phyloP scores from a whole-genome alignment of 192 early-diverging fungal species.

The Entophlyctis luteolus region DNA sequence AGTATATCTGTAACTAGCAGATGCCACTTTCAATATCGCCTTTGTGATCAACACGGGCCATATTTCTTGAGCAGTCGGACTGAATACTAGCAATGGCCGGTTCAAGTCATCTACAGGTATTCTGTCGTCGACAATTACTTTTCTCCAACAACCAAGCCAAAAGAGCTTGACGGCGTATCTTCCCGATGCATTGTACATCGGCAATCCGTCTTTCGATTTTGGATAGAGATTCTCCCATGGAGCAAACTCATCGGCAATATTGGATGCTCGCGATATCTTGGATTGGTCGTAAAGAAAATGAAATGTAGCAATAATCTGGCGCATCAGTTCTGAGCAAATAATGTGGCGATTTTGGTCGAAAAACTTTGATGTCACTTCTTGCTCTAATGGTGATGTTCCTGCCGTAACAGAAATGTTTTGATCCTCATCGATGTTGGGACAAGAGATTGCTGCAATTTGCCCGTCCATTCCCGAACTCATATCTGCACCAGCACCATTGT shows the following conservation, averaged over 20 bases:
- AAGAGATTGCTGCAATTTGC: neutral
- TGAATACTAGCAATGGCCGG: constrained; percentile 38
- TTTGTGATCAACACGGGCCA: constrained; percentile 60
- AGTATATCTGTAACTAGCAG: constrained; percentile 32
- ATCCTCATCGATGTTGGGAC: constrained; percentile 2
- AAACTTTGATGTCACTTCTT: constrained; percentile 42
- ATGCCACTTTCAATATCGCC: constrained; percentile 55
- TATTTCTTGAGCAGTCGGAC: constrained; percentile 42
- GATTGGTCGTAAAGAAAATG: constrained; percentile 53
- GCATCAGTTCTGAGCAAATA: constrained; percentile 49
- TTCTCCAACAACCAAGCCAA: constrained; percentile 62
- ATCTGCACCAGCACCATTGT: neutral
- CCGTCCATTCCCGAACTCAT: constrained; percentile 21
- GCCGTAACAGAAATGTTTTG: neutral
- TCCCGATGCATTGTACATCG: constrained; percentile 52
- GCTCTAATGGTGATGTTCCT: constrained; percentile 27
- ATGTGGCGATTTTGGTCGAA: constrained; percentile 52
- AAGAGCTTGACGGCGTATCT: constrained; percentile 62
- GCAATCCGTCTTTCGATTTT: constrained; percentile 59
- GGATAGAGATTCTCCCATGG: constrained; percentile 65
- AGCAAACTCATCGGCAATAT: constrained; percentile 40
- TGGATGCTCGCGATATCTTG: constrained; percentile 25
- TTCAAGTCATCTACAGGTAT: constrained; percentile 58
- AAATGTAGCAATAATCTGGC: constrained; percentile 37
- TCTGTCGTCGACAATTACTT: constrained; percentile 56